Base-by-base conservation (phyloP, 2,329 filamentous ascomycete genomes). In the Tolypocladium endophyticum region DNA sequence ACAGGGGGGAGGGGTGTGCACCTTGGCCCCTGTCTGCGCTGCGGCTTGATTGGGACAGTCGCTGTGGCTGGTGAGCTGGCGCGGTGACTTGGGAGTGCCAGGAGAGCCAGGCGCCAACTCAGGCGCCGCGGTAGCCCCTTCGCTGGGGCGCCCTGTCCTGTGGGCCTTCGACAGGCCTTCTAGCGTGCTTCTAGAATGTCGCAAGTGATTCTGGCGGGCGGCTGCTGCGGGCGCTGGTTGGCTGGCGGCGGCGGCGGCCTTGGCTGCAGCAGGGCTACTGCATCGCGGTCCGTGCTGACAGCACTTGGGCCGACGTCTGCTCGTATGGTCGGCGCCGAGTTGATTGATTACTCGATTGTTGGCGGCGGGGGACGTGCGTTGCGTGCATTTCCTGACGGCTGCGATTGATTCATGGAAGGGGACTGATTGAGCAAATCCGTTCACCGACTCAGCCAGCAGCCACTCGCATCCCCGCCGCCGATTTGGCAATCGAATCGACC, bases 141-240 rank as follows among this genome's bases (percentile, higher is more conserved):
- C 25, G 16, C 16, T 2, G 12, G 25, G 28, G 14, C n/a, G 25
- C 47, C 28, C 12, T 18, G 23, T n/a, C 7, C 12, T 8, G 12
- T 8, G 6, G 25, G 14, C 52, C 61, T 62, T 62, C 61, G 59
- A 61, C 41, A 36, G 39, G 23, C 55, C 55, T 62, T 62, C 61
- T 62, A 62, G 61, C 61, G 61, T 36, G 45, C 59, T 62, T 62
- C 61, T 56, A 57, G 47, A 30, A 47, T 28, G 23, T 28, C 11
- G 45, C 11, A 8, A 16, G 2, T 16, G 45, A 16, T 47, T 47
- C 45, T 23, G 18, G 4, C 14, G 52, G 43, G 50, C 45, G 52
- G 56, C 57, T 41, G 28, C 50, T 43, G 43, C 54, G 14, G 54
- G 35, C 35, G 35, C 35, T 56, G 36, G 54, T 56, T 55, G 54